Percentiles rank a stretch among this genome's conserved stretches.
Evolutionary conservation across 2,329 filamentous ascomycete genomes (phyloP).

Genomic region (Pseudogymnoascus sp.): DNA sequence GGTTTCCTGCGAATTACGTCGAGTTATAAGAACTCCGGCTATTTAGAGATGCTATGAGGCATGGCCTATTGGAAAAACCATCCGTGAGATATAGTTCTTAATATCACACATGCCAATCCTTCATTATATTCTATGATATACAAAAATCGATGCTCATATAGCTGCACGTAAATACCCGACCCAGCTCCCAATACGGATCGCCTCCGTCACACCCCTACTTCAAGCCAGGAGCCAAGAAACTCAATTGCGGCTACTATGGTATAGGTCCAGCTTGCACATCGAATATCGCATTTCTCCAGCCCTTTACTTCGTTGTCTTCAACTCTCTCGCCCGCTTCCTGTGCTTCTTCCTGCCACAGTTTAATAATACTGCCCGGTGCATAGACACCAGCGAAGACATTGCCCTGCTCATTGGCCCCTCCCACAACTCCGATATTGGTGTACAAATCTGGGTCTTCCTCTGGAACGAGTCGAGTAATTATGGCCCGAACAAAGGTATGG

Average conservation of each 20-base stretch:
- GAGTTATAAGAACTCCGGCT: background rate
- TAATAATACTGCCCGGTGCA: slow-evolving; percentile 80
- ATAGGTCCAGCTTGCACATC: slow-evolving; percentile 32
- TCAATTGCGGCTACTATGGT: background rate
- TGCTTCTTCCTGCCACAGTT: slow-evolving; percentile 81
- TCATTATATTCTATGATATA: background rate
- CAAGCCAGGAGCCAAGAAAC: background rate
- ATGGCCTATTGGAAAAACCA: background rate
- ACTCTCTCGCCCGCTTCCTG: slow-evolving; percentile 61
- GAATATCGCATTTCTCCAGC: slow-evolving; percentile 84
- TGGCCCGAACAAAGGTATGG: slow-evolving; percentile 72
- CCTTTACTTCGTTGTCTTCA: slow-evolving; percentile 50
- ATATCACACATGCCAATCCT: background rate
- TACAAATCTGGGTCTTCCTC: slow-evolving; percentile 70
- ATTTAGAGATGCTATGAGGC: background rate
- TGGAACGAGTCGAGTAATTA: slow-evolving; percentile 67
- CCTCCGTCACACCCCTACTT: background rate
- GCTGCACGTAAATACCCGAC: background rate
- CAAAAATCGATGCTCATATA: background rate
- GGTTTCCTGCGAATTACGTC: slow-evolving; percentile 73
- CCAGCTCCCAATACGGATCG: background rate
- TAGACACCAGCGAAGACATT: slow-evolving; percentile 76
- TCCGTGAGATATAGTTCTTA: background rate
- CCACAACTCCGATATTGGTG: slow-evolving; percentile 60
- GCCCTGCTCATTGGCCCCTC: slow-evolving; percentile 43